Conservation (phyloP, 768 basidiomycete genomes). For the Fibroporia radiculosa region DNA sequence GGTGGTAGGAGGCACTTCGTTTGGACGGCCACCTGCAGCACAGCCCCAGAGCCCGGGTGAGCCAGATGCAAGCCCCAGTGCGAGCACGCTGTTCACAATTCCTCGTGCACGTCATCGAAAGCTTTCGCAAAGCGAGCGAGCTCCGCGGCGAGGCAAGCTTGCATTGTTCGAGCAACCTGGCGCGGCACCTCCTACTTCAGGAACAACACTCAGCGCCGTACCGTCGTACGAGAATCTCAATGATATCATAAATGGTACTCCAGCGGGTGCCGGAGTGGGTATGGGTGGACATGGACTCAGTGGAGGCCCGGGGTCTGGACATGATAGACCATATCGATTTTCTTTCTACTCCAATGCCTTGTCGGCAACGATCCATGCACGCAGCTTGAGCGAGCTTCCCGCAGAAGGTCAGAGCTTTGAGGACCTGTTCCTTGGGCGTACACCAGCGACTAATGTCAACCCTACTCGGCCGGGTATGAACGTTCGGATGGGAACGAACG, state of each 20-base stretch:
- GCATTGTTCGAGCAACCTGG: slow-evolving; percentile 73
- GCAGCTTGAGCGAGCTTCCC: slow-evolving; percentile 87
- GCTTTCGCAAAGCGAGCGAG: slow-evolving; percentile 72
- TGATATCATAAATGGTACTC: slow-evolving; percentile 3
- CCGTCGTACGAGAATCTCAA: slow-evolving; percentile 35
- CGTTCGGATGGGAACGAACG: neutral
- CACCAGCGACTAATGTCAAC: slow-evolving; percentile 8
- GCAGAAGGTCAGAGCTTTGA: slow-evolving; percentile 91
- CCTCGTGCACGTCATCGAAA: slow-evolving; percentile 68
- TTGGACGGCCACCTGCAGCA: slow-evolving; percentile 14
- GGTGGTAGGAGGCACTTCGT: slow-evolving; percentile 9
- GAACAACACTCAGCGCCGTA: slow-evolving; percentile 27
- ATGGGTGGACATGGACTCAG: slow-evolving; percentile 6
- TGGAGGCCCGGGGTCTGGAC: slow-evolving; percentile 24
- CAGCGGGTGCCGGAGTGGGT: slow-evolving; percentile 1
- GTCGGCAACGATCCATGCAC: slow-evolving; percentile 89
- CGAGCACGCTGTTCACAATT: slow-evolving; percentile 14
- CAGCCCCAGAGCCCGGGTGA: neutral
- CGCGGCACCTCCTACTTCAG: slow-evolving; percentile 36
- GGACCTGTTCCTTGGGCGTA: slow-evolving; percentile 68
- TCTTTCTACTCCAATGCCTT: slow-evolving; percentile 96
- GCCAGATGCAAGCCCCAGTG: neutral
- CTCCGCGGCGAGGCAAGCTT: slow-evolving; percentile 75
- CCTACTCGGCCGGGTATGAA: slow-evolving; percentile 3
- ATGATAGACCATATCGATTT: slow-evolving; percentile 92